Evolutionary conservation across 2,329 filamentous ascomycete species (phyloP), one percentile per base, ranked within the genome.

Genomic region (Rhytidhysteron rufulum): DNA sequence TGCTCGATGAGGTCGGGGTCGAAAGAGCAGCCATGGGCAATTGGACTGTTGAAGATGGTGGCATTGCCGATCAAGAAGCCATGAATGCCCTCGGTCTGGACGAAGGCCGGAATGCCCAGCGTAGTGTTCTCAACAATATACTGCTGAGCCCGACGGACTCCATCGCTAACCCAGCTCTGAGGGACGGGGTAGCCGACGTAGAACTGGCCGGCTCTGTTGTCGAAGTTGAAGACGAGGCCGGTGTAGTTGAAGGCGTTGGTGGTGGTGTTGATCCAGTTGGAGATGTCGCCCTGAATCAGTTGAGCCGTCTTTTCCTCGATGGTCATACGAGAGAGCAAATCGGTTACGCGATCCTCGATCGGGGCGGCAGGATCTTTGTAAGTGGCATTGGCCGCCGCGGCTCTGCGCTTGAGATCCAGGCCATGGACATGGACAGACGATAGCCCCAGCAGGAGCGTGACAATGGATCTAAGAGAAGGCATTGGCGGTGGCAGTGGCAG

Each of bases 1-100:
- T 84, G 75, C 48, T 80, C 65, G 3, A 87, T 68, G 11, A 87
- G 63, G 30, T 73, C 71, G 0, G 77, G 75, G 55, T 88, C 85
- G 68, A 82, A 88, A 0, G 83, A 83, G 54, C 82, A 86, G 13
- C 79, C 84, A 39, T 85, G 78, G 6, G 71, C 84, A 50, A 88
- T 87, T 0, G 85, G 85, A 1, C 82, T 86, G 63, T 88, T 88
- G 70, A 88, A 89, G 43, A 88, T 85, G 2, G 85, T 88, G 3
- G 83, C 84, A 58, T 88, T 88, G 8, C 77, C 76, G 31, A 83
- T 76, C 22, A 87, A 68, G 49, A 88, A 81, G 1, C 84, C 85
- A 53, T 88, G 85, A 32, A 88, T 83, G 27, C 80, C 83, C 63
- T 89, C 85, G 3, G 78, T 84, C 62, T 88, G 85, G 11, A 85